phyloP scores from a whole-genome alignment of 441 rosid genomes.

The Francoa sonchifolia region DNA sequence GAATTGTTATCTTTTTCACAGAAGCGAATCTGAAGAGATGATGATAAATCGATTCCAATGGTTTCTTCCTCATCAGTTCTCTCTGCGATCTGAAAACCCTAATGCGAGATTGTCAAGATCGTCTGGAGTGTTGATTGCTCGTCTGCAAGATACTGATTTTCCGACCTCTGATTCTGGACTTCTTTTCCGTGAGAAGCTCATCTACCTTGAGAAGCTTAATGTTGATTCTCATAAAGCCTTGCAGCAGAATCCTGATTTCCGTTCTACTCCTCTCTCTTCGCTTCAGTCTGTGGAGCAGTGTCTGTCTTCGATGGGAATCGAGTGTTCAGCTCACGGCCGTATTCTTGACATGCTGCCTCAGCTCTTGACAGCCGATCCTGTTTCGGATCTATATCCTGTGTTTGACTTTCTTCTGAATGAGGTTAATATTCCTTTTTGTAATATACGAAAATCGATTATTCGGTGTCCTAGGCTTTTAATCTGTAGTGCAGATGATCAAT shows the following conservation, averaged over 20 bases:
- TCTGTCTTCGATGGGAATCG: neutral
- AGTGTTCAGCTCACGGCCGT: neutral
- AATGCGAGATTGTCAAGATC: too few species aligned
- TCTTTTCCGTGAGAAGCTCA: neutral
- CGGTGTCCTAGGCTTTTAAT: neutral
- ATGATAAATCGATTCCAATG: too few species aligned
- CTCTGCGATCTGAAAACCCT: too few species aligned
- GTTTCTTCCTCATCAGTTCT: too few species aligned
- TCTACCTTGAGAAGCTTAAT: conserved; percentile 22
- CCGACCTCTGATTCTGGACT: neutral
- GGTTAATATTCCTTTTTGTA: neutral
- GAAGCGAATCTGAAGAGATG: too few species aligned
- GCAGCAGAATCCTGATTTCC: neutral
- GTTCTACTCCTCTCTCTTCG: conserved; percentile 10
- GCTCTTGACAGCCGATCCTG: neutral
- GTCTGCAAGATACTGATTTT: too few species aligned
- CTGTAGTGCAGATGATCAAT: conserved; percentile 10
- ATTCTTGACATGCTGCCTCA: neutral
- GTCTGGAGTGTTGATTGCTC: too few species aligned
- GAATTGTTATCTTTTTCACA: too few species aligned
- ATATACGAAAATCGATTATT: neutral
- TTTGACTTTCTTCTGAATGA: neutral
- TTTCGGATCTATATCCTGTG: neutral
- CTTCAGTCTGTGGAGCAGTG: conserved; percentile 1
- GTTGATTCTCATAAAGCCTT: conserved; percentile 56